Percentiles rank a stretch among this genome's conserved stretches.
Conservation (phyloP, 495 filamentous ascomycete species). For the Trichocladium uniseriatum region DNA sequence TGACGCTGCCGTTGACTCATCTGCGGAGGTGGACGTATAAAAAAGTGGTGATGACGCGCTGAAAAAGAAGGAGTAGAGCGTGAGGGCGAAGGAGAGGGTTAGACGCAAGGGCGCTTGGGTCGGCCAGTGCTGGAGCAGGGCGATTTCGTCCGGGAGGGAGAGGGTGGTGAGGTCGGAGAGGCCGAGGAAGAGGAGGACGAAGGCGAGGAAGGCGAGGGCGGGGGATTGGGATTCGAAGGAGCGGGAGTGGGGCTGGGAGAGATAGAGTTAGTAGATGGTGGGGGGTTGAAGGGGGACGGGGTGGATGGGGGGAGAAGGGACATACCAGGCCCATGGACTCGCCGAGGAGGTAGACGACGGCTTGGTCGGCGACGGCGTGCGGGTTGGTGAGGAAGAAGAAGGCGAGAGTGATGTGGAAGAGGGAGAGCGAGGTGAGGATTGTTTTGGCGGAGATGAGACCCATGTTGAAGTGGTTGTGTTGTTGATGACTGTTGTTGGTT, state of each 20-base stretch:
- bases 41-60: slow-evolving; percentile 32
- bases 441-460: slow-evolving; percentile 65
- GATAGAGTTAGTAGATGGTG: no score
- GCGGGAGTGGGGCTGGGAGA: slow-evolving; percentile 38
- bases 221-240: slow-evolving; percentile 55
- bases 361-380: slow-evolving; percentile 60
- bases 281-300: background rate
- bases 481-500: background rate
- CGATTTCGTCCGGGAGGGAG: slow-evolving; percentile 61
- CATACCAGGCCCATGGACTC: slow-evolving; percentile 70
- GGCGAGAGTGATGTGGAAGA: slow-evolving; percentile 73
- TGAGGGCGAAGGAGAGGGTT: slow-evolving; percentile 53
- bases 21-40: no score
- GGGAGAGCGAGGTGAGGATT: slow-evolving; percentile 65
- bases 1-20: no score
- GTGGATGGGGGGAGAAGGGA: slow-evolving; percentile 1
- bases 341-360: slow-evolving; percentile 72
- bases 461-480: slow-evolving; percentile 44
- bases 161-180: slow-evolving; percentile 66
- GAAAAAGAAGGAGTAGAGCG: slow-evolving; percentile 36
- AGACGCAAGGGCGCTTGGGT: slow-evolving; percentile 59
- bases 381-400: slow-evolving; percentile 75
- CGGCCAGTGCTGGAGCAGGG: slow-evolving; percentile 54
- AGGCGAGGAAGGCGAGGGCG: slow-evolving; percentile 59
- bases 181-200: slow-evolving; percentile 57